phyloP scores from a whole-genome alignment of 169 alveolate species.

The Eimeria acervulina region DNA sequence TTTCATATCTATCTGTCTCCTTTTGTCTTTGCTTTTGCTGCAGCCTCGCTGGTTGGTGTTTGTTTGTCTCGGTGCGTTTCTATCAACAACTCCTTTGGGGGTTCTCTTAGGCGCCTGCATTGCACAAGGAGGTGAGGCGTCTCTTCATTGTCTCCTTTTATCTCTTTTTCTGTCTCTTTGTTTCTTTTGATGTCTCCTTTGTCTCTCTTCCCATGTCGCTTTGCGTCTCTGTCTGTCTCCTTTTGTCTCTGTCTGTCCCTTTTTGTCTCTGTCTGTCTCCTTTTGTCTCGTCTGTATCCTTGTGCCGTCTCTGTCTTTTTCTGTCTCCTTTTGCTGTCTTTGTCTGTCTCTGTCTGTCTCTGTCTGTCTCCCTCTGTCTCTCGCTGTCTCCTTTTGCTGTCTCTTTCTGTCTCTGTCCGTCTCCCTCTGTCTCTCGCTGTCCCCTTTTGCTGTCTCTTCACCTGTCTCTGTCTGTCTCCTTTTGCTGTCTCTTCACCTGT shows the following conservation, averaged over 20 bases:
- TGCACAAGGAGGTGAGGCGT: constrained; percentile 13
- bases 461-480: constrained; percentile 4
- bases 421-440: too few relatives aligned
- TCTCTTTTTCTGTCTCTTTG: background rate
- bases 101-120: constrained; percentile 24
- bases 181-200: background rate
- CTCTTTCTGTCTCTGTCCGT: too few relatives aligned
- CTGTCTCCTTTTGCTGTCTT: background rate
- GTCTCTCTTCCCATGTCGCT: too few relatives aligned
- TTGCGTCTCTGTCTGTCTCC: background rate
- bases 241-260: too few relatives aligned
- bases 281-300: too few relatives aligned
- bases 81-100: constrained; percentile 58
- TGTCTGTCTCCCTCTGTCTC: too few relatives aligned
- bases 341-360: too few relatives aligned
- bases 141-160: background rate
- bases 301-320: background rate
- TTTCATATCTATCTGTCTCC: background rate
- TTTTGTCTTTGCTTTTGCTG: too few relatives aligned
- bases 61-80: constrained; percentile 4
- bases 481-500: too few relatives aligned
- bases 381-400: background rate
- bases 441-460: too few relatives aligned
- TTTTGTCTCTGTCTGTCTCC: too few relatives aligned
- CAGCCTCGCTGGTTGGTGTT: constrained; percentile 12